A percentile compares a stretch with the other conserved stretches of the same genome.
phyloP scores from a whole-genome alignment of 495 filamentous ascomycete species.

The Penicillium simplicissimum region DNA sequence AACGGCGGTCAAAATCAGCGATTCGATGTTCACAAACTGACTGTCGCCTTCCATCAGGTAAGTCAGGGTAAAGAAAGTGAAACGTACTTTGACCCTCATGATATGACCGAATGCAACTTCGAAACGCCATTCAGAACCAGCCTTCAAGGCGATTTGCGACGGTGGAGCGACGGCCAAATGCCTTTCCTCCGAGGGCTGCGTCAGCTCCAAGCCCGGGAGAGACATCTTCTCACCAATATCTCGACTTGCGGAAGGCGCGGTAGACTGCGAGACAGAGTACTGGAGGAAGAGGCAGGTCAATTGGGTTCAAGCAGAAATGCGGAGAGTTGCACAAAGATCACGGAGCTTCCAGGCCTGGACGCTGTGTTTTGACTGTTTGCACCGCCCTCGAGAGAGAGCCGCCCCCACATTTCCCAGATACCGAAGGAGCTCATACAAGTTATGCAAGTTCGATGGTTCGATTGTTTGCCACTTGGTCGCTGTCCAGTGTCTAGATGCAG shows the following conservation, averaged over 20 bases:
- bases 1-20: constrained; percentile 23
- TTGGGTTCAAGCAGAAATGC: background rate
- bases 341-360: constrained; percentile 5
- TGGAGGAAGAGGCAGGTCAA: background rate
- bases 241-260: background rate
- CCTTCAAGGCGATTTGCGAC: constrained; percentile 46
- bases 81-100: constrained; percentile 60
- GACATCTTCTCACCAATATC: constrained; percentile 38
- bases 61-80: background rate
- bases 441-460: background rate
- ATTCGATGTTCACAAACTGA: background rate
- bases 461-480: background rate
- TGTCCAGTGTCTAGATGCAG: background rate
- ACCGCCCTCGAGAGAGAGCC: background rate
- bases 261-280: background rate
- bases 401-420: background rate
- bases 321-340: constrained; percentile 12
- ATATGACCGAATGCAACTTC: constrained; percentile 70
- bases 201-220: constrained; percentile 50
- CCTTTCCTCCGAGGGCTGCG: constrained; percentile 44
- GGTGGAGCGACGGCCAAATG: constrained; percentile 42
- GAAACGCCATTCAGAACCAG: constrained; percentile 83
- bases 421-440: background rate
- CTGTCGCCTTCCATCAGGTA: background rate
- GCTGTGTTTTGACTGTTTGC: constrained; percentile 22